Evolutionary conservation across 257 asterid genomes (phyloP).

Genomic region (Capsicum baccatum): DNA sequence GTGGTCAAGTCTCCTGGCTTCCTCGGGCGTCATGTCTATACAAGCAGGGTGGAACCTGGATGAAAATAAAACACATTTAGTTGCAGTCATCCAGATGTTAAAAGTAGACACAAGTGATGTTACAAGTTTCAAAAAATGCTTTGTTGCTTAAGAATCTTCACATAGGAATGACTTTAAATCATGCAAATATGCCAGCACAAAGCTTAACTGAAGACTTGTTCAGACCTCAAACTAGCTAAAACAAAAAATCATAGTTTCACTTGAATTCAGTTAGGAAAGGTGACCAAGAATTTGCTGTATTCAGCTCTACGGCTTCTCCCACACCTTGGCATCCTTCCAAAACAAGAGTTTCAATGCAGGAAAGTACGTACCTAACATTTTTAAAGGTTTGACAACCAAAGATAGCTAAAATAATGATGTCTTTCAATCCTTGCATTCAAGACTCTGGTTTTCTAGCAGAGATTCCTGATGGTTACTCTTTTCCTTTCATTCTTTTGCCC

Average conservation of each 20-base stretch:
- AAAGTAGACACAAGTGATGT: not conserved
- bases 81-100: conserved; percentile 17
- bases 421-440: too few species aligned
- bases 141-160: not conserved
- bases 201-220: not conserved
- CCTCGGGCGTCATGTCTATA: conserved; percentile 74
- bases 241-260: conserved; percentile 17
- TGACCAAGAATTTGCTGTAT: not conserved
- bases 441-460: not conserved
- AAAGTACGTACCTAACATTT: not conserved
- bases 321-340: conserved; percentile 14
- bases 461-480: not conserved
- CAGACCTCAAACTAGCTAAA: not conserved
- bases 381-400: not conserved
- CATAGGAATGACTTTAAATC: not conserved
- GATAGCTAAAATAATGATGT: not conserved
- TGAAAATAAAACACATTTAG: conserved; percentile 30
- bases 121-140: conserved; percentile 6
- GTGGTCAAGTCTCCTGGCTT: conserved; percentile 72
- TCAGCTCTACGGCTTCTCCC: conserved; percentile 7
- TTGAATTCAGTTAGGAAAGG: not conserved
- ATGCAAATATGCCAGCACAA: conserved; percentile 1
- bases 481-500: not conserved
- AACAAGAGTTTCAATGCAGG: not conserved
- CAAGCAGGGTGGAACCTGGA: conserved; percentile 91